Evolutionary conservation across 2,329 filamentous ascomycete species (phyloP), one percentile per base, ranked within the genome.

Genomic region (Aspergillus fructus): DNA sequence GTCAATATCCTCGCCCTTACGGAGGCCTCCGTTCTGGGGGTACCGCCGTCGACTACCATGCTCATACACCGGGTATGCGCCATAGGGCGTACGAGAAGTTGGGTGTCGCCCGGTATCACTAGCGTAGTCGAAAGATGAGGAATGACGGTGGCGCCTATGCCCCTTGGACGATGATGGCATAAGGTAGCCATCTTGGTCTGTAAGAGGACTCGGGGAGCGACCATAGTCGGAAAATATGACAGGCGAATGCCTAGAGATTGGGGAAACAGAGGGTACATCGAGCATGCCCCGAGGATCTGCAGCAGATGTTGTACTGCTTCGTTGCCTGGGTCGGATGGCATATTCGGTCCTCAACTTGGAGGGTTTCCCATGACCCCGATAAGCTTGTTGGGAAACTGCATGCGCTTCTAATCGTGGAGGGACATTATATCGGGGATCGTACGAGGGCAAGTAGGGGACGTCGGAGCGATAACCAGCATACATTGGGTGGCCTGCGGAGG

Each of bases 1-100:
- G 49, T 76, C 75, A 59, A 77, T 73, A 47, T 76, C 73, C 23
- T 74, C 70, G 39, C 68, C 68, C 55, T 73, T 70, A 47, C 66
- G 64, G 45, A 64, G 56, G 34, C 68, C 64, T 17, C 67, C 68
- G 7, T 68, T 65, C 12, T 64, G 62, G 34, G 69, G 67, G 55
- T 75, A 70, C 19, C 66, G 67, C 45, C 63, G 64, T 13, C 62
- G 63, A 7, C 59, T 60, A 48, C 61, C 62, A 2, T 66, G 65
- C 17, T 64, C 62, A 30, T 73, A 63, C 11, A 53, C 58, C n/a
- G 61, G 69, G 52, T 74, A 67, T 5, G 53, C 64, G 9, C 64
- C 59, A 41, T 67, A 64, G 13, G 63, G 61, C 17, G 56, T 58
- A 39, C 63, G 64, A 21, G 64, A 58, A 23, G 65, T 56, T 7